A percentile compares a stretch with the other conserved stretches of the same genome.
Conservation (phyloP, 352 stramenopile genomes). For the Phytophthora pinifolia region DNA sequence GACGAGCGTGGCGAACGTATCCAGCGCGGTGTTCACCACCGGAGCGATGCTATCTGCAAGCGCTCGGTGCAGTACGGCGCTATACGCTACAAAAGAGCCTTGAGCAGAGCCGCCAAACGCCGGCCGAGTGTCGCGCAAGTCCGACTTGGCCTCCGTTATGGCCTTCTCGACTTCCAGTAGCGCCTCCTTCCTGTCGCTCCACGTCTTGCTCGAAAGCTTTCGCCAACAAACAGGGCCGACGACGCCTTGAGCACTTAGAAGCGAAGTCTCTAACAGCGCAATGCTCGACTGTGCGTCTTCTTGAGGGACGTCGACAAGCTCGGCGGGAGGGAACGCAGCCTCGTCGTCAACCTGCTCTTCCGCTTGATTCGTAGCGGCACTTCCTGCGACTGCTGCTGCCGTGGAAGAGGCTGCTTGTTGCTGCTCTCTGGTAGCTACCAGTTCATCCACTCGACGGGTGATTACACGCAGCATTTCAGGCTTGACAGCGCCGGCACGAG, state of each 20-base stretch:
- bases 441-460: conserved; percentile 71
- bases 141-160: conserved; percentile 68
- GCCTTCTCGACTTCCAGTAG: conserved; percentile 70
- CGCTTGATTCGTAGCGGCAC: conserved; percentile 42
- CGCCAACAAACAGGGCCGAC: conserved; percentile 69
- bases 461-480: conserved; percentile 80
- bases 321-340: conserved; percentile 29
- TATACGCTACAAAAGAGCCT: conserved; percentile 65
- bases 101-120: conserved; percentile 64
- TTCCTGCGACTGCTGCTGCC: conserved; percentile 27
- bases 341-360: conserved; percentile 44
- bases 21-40: conserved; percentile 74
- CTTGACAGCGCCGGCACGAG: conserved; percentile 43
- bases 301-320: conserved; percentile 32
- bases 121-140: conserved; percentile 65
- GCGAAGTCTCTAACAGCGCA: conserved; percentile 42
- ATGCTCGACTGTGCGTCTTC: conserved; percentile 57
- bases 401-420: conserved; percentile 24
- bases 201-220: conserved; percentile 83
- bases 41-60: conserved; percentile 71
- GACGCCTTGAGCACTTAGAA: conserved; percentile 41
- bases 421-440: conserved; percentile 48
- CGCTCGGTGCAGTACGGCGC: conserved; percentile 54
- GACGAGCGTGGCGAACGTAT: conserved; percentile 64
- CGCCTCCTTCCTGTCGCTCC: conserved; percentile 84